Conservation (phyloP, 768 basidiomycete genomes). For the Amanita subjunquillea region DNA sequence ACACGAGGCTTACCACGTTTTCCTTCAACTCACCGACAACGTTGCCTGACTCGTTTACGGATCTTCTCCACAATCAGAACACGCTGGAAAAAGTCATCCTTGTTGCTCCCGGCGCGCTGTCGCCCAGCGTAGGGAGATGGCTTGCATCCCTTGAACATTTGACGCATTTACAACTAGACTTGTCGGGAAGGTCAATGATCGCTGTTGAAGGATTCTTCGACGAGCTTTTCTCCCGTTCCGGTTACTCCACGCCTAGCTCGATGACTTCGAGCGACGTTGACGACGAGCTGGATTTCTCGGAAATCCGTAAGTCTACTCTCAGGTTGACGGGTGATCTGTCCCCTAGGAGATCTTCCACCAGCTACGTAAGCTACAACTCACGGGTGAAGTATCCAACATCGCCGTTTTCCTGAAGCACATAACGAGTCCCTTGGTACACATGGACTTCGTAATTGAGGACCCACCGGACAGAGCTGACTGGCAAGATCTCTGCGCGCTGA, state of each 20-base stretch:
- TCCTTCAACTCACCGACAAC: constrained; percentile 61
- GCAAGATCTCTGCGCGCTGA: constrained; percentile 56
- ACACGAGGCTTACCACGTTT: constrained; percentile 54
- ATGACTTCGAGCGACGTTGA: constrained; percentile 64
- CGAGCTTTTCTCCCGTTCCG: constrained; percentile 52
- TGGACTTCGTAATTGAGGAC: constrained; percentile 74
- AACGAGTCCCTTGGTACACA: constrained; percentile 48
- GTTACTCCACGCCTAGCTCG: constrained; percentile 62
- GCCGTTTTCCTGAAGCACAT: constrained; percentile 65
- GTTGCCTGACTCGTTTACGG: constrained; percentile 63
- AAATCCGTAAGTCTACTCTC: constrained; percentile 60
- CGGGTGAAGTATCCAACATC: constrained; percentile 61
- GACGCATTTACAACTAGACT: constrained; percentile 58
- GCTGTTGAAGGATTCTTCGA: constrained; percentile 79
- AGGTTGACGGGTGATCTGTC: constrained; percentile 52
- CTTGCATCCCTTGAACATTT: constrained; percentile 52
- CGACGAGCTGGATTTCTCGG: constrained; percentile 69
- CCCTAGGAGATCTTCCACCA: constrained; percentile 44
- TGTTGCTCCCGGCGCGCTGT: constrained; percentile 66
- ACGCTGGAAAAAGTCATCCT: constrained; percentile 51
- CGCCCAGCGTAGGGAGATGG: constrained; percentile 67
- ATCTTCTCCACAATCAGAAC: constrained; percentile 49
- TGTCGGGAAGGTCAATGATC: constrained; percentile 54
- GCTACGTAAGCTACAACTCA: constrained; percentile 53
- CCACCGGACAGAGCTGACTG: constrained; percentile 68